A percentile compares a stretch with the other conserved stretches of the same genome.
phyloP scores from a whole-genome alignment of 139 green algal species.

The Closterium sp. region DNA sequence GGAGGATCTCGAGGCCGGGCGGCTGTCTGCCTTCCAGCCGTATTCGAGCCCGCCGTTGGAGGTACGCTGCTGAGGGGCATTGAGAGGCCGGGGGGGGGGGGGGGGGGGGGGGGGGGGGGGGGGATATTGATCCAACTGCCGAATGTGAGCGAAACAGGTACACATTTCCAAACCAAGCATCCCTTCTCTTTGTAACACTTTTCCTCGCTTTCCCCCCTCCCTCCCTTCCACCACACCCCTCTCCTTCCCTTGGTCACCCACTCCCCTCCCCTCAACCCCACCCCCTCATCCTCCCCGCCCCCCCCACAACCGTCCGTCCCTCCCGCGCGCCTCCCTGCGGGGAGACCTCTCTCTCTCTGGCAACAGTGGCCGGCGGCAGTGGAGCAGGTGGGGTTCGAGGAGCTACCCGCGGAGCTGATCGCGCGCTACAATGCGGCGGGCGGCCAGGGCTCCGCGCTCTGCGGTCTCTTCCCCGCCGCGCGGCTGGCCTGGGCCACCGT shows the following conservation, averaged over 20 bases:
- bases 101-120: background rate
- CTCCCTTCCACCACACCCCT: no score
- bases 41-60: background rate
- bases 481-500: slow-evolving; percentile 84
- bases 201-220: no score
- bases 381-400: slow-evolving; percentile 2
- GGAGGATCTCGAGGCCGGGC: background rate
- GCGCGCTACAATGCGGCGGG: slow-evolving; percentile 26
- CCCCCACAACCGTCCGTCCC: no score
- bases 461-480: slow-evolving; percentile 83
- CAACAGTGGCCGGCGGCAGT: slow-evolving; percentile 41
- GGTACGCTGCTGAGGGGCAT: background rate
- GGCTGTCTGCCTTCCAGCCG: background rate
- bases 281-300: no score
- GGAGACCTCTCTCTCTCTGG: background rate
- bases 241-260: no score
- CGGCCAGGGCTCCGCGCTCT: slow-evolving; percentile 53
- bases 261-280: no score
- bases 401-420: slow-evolving; percentile 33
- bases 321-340: background rate
- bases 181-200: no score
- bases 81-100: background rate
- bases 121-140: background rate
- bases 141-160: no score
- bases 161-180: no score